These are phyloP conservation scores for Trypanosoma lewisi DNA, from an alignment of 208 protist species.

Conservation along the genomic window DNA sequence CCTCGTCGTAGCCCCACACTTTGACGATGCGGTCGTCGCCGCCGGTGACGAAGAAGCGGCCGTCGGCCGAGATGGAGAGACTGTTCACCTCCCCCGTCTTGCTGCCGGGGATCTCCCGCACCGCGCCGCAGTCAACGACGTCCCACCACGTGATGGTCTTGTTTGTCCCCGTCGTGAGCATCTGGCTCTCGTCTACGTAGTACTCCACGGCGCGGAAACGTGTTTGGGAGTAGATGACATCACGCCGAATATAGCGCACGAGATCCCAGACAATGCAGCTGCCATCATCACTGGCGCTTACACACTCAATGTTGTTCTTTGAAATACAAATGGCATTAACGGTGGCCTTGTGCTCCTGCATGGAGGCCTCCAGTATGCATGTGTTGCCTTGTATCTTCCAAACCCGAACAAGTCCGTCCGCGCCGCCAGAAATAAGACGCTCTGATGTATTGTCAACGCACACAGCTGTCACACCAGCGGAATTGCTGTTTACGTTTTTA, in stretches of 20 bases:
- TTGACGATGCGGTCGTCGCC: constrained; percentile 93
- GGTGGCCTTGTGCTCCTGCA: constrained; percentile 96
- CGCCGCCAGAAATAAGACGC: constrained; percentile 89
- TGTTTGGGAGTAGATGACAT: constrained; percentile 95
- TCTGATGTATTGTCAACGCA: constrained; percentile 62
- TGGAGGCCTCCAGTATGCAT: constrained; percentile 89
- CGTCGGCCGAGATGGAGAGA: constrained; percentile 85
- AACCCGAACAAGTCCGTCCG: constrained; percentile 91
- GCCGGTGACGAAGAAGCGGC: constrained; percentile 88
- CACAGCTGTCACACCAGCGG: constrained; percentile 91
- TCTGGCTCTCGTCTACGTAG: constrained; percentile 91
- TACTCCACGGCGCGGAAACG: constrained; percentile 93
- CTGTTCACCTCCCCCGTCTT: constrained; percentile 90
- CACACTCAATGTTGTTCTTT: constrained; percentile 90
- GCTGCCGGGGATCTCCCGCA: constrained; percentile 92
- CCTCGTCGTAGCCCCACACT: constrained; percentile 95
- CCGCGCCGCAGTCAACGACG: constrained; percentile 90
- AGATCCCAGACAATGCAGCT: constrained; percentile 96
- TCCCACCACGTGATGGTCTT: constrained; percentile 96
- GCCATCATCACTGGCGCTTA: constrained; percentile 93
- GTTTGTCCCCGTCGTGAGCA: constrained; percentile 94
- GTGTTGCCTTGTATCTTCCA: constrained; percentile 72
- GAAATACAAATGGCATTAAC: constrained; percentile 87
- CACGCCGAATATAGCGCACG: constrained; percentile 84
- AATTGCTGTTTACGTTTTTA: constrained; percentile 40